phyloP scores from a whole-genome alignment of 73 alveolate genomes.

The Paramecium primaurelia region DNA sequence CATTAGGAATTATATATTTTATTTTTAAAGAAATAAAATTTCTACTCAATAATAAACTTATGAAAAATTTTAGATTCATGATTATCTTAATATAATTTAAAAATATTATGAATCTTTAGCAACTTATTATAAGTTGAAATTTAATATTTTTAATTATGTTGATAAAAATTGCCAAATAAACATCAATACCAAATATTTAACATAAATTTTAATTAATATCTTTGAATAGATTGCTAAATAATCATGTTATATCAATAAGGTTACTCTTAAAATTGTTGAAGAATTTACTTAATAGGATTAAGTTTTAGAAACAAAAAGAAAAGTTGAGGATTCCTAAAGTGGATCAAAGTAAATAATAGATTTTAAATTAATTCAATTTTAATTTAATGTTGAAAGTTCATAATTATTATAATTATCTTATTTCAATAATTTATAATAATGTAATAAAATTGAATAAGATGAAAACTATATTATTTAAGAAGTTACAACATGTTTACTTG shows the following conservation, averaged over 20 bases:
- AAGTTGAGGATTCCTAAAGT: not conserved
- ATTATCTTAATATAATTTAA: not conserved
- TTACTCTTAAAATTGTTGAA: not conserved
- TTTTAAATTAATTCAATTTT: not conserved
- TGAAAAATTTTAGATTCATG: not conserved
- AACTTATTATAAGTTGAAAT: not conserved
- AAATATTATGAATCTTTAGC: not conserved
- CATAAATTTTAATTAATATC: not conserved
- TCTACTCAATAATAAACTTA: not conserved
- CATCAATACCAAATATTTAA: not conserved
- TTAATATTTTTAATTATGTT: not conserved
- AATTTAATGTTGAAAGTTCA: not conserved
- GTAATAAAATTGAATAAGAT: not conserved
- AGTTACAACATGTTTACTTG: not conserved
- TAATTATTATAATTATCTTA: not conserved
- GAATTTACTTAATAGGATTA: not conserved
- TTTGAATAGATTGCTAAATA: not conserved
- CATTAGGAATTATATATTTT: not conserved
- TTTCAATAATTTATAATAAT: not conserved
- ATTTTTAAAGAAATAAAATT: not conserved
- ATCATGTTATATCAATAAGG: not conserved
- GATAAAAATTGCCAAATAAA: not conserved
- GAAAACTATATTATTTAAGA: not conserved
- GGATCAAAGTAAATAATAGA: not conserved
- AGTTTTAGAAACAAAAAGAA: not conserved